Base-by-base conservation (phyloP, 257 asterid species). In the Mentha longifolia region DNA sequence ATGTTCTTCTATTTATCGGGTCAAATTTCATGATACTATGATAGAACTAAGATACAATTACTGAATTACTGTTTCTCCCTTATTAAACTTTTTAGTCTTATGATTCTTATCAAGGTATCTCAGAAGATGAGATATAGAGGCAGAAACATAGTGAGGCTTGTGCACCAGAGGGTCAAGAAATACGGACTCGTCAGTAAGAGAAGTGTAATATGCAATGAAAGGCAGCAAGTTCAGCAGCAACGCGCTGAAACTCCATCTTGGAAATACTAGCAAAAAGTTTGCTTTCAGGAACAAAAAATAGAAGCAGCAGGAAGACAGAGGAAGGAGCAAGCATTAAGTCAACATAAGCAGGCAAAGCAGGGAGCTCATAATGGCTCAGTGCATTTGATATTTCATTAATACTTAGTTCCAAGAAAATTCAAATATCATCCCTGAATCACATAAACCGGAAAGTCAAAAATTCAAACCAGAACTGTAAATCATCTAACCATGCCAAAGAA, bases 401-500 rank as follows among this genome's bases (percentile, higher is more conserved):
- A 14, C 39, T 42, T 51, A 12, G 45, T 57, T n/a, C 45, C 9
- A 0, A 30, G 19, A 65, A 33, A 45, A 46, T 20, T 50, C 10
- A 63, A 51, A 54, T 8, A 31, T 54, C 63, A 52, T 39, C 42
- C 33, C 12, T 37, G 31, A 60, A 54, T 63, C 55, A 63, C 39
- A 61, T 7, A 28, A 28, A 2, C 16, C 59, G 42, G 8, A 75
- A 70, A 59, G 37, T 72, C 9, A 63, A 57, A 60, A 39, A 0
- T 39, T 41, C 49, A 63, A 39, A 5, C 35, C 52, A 73, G 58
- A 20, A 52, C 2, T 39, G 50, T 30, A 4, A 28, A 62, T 73
- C 54, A 68, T 20, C 68, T 87, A 86, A 93, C 97, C 98, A 93
- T 93, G 95, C 97, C 97, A 68, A 81, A 79, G 86, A 93, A 93